Percentiles rank a stretch among this genome's conserved stretches.
These are phyloP conservation scores for Grigorovia humatica DNA, from an alignment of 805 yeast species.

Conservation along the genomic window DNA sequence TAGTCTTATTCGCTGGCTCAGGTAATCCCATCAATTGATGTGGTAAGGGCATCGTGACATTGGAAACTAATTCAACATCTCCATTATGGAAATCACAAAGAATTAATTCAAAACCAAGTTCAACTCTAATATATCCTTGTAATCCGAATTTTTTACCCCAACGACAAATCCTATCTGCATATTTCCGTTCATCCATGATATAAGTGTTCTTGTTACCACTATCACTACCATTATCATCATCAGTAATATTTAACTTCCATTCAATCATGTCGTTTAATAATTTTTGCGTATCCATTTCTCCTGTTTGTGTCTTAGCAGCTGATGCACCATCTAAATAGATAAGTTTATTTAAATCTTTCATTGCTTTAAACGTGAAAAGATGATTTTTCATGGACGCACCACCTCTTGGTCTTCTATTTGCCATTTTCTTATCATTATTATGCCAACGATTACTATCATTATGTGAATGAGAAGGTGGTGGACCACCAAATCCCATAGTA, in stretches of 20 bases:
- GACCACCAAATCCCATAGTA: constrained; percentile 1
- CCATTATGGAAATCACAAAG: constrained; percentile 44
- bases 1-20: constrained; percentile 15
- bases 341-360: constrained; percentile 38
- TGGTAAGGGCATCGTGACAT: constrained; percentile 31
- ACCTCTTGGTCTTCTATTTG: not conserved
- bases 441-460: not conserved
- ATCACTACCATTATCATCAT: constrained; percentile 15
- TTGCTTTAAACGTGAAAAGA: constrained; percentile 36
- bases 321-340: constrained; percentile 57
- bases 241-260: constrained; percentile 6
- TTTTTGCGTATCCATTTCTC: constrained; percentile 53
- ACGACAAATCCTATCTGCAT: constrained; percentile 42
- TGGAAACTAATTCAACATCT: constrained; percentile 38
- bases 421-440: no score
- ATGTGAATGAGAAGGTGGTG: not conserved
- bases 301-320: constrained; percentile 47
- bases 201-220: not conserved
- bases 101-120: constrained; percentile 52
- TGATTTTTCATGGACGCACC: not conserved
- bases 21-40: constrained; percentile 35
- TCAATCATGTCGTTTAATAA: constrained; percentile 30
- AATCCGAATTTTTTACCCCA: constrained; percentile 46
- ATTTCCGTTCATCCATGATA: constrained; percentile 32
- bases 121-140: constrained; percentile 50